These are phyloP conservation scores for Geotrichum klebahnii DNA, from an alignment of 1,139 yeast genomes.

Conservation along the genomic window DNA sequence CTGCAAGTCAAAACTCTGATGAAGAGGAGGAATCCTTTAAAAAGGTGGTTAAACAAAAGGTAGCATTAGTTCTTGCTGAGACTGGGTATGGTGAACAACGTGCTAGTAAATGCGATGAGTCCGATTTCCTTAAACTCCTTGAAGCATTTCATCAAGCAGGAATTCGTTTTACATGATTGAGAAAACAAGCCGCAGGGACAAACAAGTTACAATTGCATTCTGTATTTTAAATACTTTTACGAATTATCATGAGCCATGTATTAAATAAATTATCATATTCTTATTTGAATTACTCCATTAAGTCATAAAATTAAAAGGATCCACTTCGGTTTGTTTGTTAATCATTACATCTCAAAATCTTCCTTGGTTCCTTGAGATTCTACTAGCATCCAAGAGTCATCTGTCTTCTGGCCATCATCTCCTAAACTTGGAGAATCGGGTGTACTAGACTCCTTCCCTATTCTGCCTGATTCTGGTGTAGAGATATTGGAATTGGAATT, in stretches of 20 bases:
- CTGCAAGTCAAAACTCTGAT: slow-evolving; percentile 18
- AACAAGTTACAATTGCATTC: too few relatives aligned
- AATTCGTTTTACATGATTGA: slow-evolving; percentile 56
- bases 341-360: too few relatives aligned
- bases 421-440: slow-evolving; percentile 76
- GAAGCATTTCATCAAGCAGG: slow-evolving; percentile 96
- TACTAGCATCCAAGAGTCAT: slow-evolving; percentile 28
- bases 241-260: slow-evolving; percentile 3
- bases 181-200: not conserved
- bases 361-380: too few relatives aligned
- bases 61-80: slow-evolving; percentile 49
- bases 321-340: too few relatives aligned
- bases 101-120: slow-evolving; percentile 90
- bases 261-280: not conserved
- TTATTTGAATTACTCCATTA: too few relatives aligned
- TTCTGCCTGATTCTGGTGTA: too few relatives aligned
- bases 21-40: slow-evolving; percentile 67
- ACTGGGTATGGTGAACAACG: slow-evolving; percentile 81
- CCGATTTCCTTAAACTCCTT: slow-evolving; percentile 78
- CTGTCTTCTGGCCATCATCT: slow-evolving; percentile 48
- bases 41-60: slow-evolving; percentile 18
- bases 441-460: slow-evolving; percentile 59
- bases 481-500: slow-evolving; percentile 68
- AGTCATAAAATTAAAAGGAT: too few relatives aligned
- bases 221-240: too few relatives aligned